Conservation (phyloP, 225 moss, liverwort and hornwort species). For the Sphagnum contortum region DNA sequence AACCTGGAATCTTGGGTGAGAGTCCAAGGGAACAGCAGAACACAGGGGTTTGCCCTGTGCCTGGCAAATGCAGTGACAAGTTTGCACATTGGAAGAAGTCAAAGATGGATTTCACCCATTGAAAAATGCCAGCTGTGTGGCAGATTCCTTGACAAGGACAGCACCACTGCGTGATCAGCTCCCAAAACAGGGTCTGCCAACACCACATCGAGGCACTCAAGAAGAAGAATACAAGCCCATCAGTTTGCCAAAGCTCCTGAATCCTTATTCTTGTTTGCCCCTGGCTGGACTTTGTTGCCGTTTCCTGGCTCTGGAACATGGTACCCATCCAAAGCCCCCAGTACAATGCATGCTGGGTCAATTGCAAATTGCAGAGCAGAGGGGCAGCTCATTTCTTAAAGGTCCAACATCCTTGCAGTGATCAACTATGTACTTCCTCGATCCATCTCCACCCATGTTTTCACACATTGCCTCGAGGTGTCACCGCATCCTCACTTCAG, state of each 20-base stretch:
- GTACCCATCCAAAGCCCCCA: conserved; percentile 94
- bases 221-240: conserved; percentile 97
- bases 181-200: conserved; percentile 96
- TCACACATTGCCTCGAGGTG: conserved; percentile 98
- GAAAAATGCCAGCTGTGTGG: conserved; percentile 86
- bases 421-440: conserved; percentile 98
- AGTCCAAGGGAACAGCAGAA: conserved; percentile 99
- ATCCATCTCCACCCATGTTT: conserved; percentile 98
- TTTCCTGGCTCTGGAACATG: conserved; percentile 81
- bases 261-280: conserved; percentile 89
- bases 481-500: conserved; percentile 99
- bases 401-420: conserved; percentile 99
- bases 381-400: conserved; percentile 91
- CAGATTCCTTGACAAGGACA: conserved; percentile 88
- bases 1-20: conserved; percentile 99
- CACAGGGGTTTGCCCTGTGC: conserved; percentile 99
- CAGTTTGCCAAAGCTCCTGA: conserved; percentile 99
- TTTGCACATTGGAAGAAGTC: conserved; percentile 92
- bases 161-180: conserved; percentile 92
- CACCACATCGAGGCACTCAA: conserved; percentile 98
- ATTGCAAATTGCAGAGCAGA: conserved; percentile 99
- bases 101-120: conserved; percentile 98
- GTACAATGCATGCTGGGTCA: conserved; percentile 95
- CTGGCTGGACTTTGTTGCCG: neutral
- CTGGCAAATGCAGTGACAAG: conserved; percentile 99